Evolutionary conservation across 148 eudicot species (phyloP).

Genomic region (Linanthus parryae): DNA sequence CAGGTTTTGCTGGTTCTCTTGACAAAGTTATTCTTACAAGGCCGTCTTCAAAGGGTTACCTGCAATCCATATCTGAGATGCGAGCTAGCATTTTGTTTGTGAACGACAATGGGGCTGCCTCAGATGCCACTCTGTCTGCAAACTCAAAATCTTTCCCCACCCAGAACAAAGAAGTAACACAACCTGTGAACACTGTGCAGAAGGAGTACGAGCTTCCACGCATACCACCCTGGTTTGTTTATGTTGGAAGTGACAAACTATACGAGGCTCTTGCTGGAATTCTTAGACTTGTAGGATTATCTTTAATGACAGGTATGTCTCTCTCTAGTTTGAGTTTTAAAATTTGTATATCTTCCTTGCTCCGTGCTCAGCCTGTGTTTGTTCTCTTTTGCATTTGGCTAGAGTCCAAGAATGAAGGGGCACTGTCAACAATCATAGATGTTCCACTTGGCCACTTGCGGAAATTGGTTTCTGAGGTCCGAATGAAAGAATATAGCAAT

Average conservation of each 20-base stretch:
- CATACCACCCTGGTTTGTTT: constrained; percentile 92
- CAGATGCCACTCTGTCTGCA: constrained; percentile 25
- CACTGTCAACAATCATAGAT: constrained; percentile 57
- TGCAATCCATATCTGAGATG: constrained; percentile 82
- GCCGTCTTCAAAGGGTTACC: constrained; percentile 59
- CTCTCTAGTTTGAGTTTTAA: constrained; percentile 10
- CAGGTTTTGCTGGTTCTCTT: constrained; percentile 81
- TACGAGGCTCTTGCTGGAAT: constrained; percentile 74
- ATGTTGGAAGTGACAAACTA: constrained; percentile 63
- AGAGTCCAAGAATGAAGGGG: constrained; percentile 55
- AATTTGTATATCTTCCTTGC: constrained; percentile 4
- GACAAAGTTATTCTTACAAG: constrained; percentile 51
- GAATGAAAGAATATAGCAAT: constrained; percentile 43
- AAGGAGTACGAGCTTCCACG: constrained; percentile 63
- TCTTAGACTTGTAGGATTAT: constrained; percentile 73
- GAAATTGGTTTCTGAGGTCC: constrained; percentile 60
- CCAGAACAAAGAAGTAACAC: constrained; percentile 23
- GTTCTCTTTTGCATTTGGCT: constrained; percentile 18
- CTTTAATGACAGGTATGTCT: constrained; percentile 78
- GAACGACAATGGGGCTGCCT: constrained; percentile 16
- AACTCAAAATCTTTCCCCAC: constrained; percentile 11
- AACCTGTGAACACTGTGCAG: constrained; percentile 17
- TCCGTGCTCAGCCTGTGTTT: constrained; percentile 4
- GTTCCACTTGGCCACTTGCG: constrained; percentile 71
- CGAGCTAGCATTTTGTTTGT: constrained; percentile 25